Base-by-base conservation (phyloP, 257 asterid genomes). In the Apocynum venetum region DNA sequence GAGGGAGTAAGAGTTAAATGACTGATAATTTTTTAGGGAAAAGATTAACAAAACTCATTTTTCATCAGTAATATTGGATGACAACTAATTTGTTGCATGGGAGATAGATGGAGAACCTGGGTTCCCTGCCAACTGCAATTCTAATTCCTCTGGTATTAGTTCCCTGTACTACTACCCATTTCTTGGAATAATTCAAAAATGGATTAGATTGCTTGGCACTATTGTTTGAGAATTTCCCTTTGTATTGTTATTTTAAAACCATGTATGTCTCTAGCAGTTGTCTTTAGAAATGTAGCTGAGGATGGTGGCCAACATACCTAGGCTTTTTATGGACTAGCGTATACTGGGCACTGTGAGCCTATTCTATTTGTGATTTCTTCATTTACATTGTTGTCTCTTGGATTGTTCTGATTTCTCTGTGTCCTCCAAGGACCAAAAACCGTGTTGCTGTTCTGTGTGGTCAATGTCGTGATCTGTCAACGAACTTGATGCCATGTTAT, bases 401-500 rank as follows among this genome's bases (percentile, higher is more conserved):
- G 43, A n/a, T n/a, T 44, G 4, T 67, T 55, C 36, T 41, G 14
- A 43, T 25, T 66, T 19, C 10, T 77, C 12, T 76, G 70, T 56
- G 35, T n/a, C n/a, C 4, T 38, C 60, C 55, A 60, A 55, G 80
- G 36, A n/a, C 20, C 15, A 55, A 13, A 20, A 1, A 51, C 6
- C 48, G 31, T 25, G 31, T 41, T 41, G 35, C 40, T 67, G 25
- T 67, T 40, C 40, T 47, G 6, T 63, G 15, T 25, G 47, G 36
- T 76, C 64, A 48, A 47, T 4, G 12, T 67, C 41, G 5, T 8
- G 13, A 40, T 6, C 69, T 67, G 72, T 40, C 0, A 41, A 17
- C 31, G 47, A 65, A 14, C 51, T 31, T 17, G 41, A 6, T 80
- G 71, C 76, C 73, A 49, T 53, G 47, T 71, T 74, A 72, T 70